Percentiles rank a stretch among this genome's conserved stretches.
Conservation (phyloP, 768 basidiomycete genomes). For the Pisolithus orientalis region DNA sequence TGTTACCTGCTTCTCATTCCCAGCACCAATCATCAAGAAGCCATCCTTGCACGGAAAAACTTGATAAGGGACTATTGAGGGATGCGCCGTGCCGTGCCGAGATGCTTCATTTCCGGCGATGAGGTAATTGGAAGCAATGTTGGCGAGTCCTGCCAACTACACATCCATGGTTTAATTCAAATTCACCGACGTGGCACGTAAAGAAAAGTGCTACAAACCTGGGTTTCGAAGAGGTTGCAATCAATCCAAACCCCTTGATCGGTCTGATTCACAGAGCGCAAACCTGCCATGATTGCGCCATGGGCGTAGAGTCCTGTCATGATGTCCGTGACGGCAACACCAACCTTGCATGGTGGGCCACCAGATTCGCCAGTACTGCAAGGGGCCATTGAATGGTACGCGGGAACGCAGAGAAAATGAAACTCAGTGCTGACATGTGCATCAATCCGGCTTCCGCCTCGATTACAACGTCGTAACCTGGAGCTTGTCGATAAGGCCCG, state of each 20-base stretch:
- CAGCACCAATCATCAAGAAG: slow-evolving; percentile 90
- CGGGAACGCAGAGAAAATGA: slow-evolving; percentile 4
- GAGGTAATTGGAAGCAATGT: slow-evolving; percentile 91
- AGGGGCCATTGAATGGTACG: slow-evolving; percentile 3
- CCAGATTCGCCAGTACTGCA: slow-evolving; percentile 81
- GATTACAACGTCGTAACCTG: slow-evolving; percentile 85
- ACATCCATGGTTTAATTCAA: not conserved
- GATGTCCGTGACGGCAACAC: slow-evolving; percentile 88
- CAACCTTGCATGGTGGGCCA: slow-evolving; percentile 88
- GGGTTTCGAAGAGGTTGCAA: slow-evolving; percentile 87
- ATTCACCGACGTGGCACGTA: not conserved
- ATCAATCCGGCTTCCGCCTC: slow-evolving; percentile 91
- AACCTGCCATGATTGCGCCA: slow-evolving; percentile 86
- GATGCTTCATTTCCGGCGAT: slow-evolving; percentile 78
- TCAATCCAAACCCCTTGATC: slow-evolving; percentile 90
- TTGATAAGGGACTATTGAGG: slow-evolving; percentile 91
- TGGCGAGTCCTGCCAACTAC: slow-evolving; percentile 85
- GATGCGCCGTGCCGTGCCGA: slow-evolving; percentile 89
- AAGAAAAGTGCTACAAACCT: slow-evolving; percentile 40
- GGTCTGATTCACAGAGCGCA: slow-evolving; percentile 76
- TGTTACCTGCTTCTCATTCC: slow-evolving; percentile 76
- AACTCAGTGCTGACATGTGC: slow-evolving; percentile 64
- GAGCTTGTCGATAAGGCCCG: slow-evolving; percentile 75
- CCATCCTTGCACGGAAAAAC: slow-evolving; percentile 84
- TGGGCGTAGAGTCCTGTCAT: slow-evolving; percentile 87